These are phyloP conservation scores for Penicillium occitanis DNA, from an alignment of 2,329 filamentous ascomycete species.

Conservation along the genomic window DNA sequence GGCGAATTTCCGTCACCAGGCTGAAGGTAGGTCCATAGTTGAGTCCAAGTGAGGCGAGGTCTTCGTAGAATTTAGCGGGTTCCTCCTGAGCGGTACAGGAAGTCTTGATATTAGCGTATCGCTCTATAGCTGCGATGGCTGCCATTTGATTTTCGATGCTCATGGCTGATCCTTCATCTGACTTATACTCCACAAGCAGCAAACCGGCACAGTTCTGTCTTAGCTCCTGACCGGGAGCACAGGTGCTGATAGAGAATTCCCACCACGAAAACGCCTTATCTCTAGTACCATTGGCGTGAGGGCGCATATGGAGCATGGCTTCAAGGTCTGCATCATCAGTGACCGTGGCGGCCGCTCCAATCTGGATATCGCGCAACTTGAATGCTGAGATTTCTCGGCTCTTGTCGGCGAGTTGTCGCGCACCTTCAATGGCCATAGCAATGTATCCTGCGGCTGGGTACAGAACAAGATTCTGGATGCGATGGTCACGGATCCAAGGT, in stretches of 20 bases:
- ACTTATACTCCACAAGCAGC: conserved; percentile 13
- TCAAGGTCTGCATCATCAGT: background rate
- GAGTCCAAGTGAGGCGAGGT: conserved; percentile 5
- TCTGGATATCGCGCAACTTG: background rate
- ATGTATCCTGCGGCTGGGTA: conserved; percentile 1
- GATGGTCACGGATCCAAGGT: conserved; percentile 21
- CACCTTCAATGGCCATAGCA: conserved; percentile 9
- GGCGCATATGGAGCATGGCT: background rate
- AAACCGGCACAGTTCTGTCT: conserved; percentile 13
- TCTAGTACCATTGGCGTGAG: background rate
- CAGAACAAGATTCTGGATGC: conserved; percentile 1
- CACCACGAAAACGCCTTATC: background rate
- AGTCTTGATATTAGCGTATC: background rate
- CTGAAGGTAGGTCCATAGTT: conserved; percentile 16
- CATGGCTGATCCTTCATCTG: conserved; percentile 6
- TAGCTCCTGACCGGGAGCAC: background rate
- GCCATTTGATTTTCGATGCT: background rate
- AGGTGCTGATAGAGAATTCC: background rate
- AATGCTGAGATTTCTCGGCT: background rate
- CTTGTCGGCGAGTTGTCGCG: background rate
- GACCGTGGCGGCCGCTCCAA: background rate
- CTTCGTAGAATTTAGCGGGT: conserved; percentile 6
- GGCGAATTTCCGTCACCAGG: background rate
- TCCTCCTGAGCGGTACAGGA: background rate
- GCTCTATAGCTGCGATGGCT: background rate